Evolutionary conservation across 2,329 filamentous ascomycete species (phyloP).

Genomic region (Pyrenochaeta sp.): DNA sequence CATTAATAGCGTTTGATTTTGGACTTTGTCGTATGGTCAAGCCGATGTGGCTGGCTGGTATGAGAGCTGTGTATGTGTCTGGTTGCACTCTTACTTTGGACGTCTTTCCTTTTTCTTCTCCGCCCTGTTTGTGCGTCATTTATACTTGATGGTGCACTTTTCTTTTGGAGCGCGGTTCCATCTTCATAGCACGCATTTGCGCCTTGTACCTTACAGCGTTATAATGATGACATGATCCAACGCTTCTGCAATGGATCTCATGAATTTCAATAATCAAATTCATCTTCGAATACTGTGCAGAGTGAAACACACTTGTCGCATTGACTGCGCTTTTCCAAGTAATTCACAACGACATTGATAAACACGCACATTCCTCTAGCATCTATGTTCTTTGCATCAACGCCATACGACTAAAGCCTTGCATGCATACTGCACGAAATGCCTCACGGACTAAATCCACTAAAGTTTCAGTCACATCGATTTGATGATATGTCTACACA

Average conservation of each 20-base stretch:
- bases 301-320: neutral
- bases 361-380: too few relatives aligned
- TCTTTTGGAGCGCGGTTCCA: neutral
- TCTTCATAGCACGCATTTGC: neutral
- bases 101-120: neutral
- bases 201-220: neutral
- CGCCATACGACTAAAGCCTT: too few relatives aligned
- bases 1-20: constrained; percentile 12
- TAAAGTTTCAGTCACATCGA: too few relatives aligned
- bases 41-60: neutral
- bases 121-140: too few relatives aligned
- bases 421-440: too few relatives aligned
- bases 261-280: constrained; percentile 3
- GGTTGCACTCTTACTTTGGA: neutral
- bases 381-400: too few relatives aligned
- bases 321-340: too few relatives aligned
- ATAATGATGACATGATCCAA: constrained; percentile 1
- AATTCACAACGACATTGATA: too few relatives aligned
- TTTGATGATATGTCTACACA: too few relatives aligned
- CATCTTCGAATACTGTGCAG: neutral
- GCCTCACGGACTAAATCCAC: too few relatives aligned
- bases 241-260: neutral
- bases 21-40: neutral
- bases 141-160: neutral
- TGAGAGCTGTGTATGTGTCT: neutral